Evolutionary conservation across 2,329 filamentous ascomycete genomes (phyloP).

Genomic region (Paraconiothyrium sp.): DNA sequence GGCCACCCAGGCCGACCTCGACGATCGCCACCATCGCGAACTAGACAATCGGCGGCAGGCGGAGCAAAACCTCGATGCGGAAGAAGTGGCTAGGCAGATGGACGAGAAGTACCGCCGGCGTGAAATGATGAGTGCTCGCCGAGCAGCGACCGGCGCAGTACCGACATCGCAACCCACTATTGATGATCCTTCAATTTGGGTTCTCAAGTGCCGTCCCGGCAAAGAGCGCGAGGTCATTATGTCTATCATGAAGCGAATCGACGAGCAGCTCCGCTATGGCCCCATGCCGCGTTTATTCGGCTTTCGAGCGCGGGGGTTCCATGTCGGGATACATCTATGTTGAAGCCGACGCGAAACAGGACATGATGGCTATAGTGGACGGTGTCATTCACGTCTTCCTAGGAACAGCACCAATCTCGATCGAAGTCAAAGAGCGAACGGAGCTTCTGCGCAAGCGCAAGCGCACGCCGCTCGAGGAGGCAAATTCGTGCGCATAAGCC

Average conservation of each 20-base stretch:
- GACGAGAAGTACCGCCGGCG: constrained; percentile 88
- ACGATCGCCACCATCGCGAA: constrained; percentile 92
- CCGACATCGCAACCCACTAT: constrained; percentile 85
- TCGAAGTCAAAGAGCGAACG: constrained; percentile 97
- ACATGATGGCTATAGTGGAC: constrained; percentile 84
- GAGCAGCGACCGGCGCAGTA: constrained; percentile 41
- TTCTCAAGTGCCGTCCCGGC: constrained; percentile 89
- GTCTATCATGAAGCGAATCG: constrained; percentile 85
- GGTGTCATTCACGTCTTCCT: constrained; percentile 91
- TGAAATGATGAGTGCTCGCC: constrained; percentile 43
- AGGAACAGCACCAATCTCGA: constrained; percentile 83
- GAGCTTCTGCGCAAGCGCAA: constrained; percentile 92
- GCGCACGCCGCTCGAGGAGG: constrained; percentile 79
- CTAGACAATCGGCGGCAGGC: constrained; percentile 91
- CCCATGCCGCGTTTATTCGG: constrained; percentile 86
- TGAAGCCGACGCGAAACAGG: constrained; percentile 86
- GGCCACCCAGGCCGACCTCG: constrained; percentile 77
- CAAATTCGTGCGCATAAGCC: constrained; percentile 88
- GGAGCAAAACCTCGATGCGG: constrained; percentile 87
- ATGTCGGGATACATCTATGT: constrained; percentile 98
- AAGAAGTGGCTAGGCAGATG: constrained; percentile 84
- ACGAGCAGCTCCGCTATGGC: constrained; percentile 80
- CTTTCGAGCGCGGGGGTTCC: constrained; percentile 86
- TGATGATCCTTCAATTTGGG: constrained; percentile 96
- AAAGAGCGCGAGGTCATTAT: constrained; percentile 94